Evolutionary conservation across 202 grass and related monocot genomes (phyloP).

Genomic region (Brachypodium distachyon): DNA sequence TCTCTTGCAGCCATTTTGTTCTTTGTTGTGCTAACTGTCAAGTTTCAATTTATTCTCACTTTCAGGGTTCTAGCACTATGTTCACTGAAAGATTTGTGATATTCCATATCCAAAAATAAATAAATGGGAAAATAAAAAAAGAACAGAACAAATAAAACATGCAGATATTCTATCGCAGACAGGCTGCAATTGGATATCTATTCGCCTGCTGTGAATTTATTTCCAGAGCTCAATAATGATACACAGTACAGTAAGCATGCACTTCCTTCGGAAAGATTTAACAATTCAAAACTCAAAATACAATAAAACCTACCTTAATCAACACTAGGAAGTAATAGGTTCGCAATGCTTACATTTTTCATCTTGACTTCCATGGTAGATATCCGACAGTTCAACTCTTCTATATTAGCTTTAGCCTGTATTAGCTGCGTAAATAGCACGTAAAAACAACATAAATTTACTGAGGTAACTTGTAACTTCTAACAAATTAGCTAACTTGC

Average conservation of each 20-base stretch:
- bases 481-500: conserved; percentile 27
- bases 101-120: background rate
- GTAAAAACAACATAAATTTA: conserved; percentile 2
- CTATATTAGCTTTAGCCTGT: conserved; percentile 37
- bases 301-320: background rate
- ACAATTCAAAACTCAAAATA: background rate
- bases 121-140: background rate
- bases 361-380: conserved; percentile 53
- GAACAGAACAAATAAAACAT: background rate
- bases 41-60: background rate
- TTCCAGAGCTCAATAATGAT: background rate
- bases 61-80: background rate
- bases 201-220: background rate
- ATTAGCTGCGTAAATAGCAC: conserved; percentile 33
- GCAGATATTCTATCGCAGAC: background rate
- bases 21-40: background rate
- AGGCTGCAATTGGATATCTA: background rate
- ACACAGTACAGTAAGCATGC: background rate
- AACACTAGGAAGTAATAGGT: background rate
- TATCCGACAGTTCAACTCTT: conserved; percentile 52
- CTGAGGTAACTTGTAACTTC: background rate
- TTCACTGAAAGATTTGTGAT: background rate
- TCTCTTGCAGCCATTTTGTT: background rate
- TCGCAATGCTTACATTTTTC: conserved; percentile 41
- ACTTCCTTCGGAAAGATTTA: background rate